These are phyloP conservation scores for Chrysoporthe puriensis DNA, from an alignment of 2,329 filamentous ascomycete species.

Conservation along the genomic window DNA sequence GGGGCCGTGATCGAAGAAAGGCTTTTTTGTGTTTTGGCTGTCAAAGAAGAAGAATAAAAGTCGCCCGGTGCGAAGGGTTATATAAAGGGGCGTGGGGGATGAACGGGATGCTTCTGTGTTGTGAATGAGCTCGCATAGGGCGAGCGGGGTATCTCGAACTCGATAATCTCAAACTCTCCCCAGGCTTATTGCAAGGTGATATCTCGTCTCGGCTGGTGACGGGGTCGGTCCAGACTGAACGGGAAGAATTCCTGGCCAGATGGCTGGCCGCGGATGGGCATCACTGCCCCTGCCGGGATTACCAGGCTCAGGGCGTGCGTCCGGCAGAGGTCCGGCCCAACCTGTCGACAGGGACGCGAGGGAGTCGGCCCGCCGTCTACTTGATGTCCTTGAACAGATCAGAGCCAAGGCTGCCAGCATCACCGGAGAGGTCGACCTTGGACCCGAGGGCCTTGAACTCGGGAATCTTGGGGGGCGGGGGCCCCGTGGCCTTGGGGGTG, in stretches of 20 bases:
- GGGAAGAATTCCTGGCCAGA: too few relatives aligned
- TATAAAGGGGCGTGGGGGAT: conserved; percentile 21
- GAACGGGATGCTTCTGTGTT: conserved; percentile 15
- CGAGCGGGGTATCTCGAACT: conserved; percentile 39
- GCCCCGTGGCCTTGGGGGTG: conserved; percentile 47
- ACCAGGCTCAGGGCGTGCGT: background rate
- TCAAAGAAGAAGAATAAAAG: background rate
- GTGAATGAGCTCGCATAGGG: conserved; percentile 34
- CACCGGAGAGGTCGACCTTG: conserved; percentile 46
- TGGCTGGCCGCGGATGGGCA: too few relatives aligned
- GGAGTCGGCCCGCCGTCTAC: conserved; percentile 35
- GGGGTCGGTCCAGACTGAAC: background rate
- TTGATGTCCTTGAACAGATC: conserved; percentile 65
- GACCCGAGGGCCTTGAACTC: conserved; percentile 58
- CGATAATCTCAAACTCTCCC: conserved; percentile 31
- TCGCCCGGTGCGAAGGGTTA: conserved; percentile 3
- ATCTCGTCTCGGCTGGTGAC: background rate
- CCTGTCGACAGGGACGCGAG: background rate
- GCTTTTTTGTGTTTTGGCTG: background rate
- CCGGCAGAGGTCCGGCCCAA: background rate
- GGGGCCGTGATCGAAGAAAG: conserved; percentile 4
- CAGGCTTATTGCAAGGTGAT: conserved; percentile 14
- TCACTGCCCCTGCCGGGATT: background rate
- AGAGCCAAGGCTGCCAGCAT: conserved; percentile 50
- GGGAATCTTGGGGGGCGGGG: conserved; percentile 65